Base-by-base conservation (phyloP, 768 basidiomycete genomes). In the Leccinum longicurvipes region DNA sequence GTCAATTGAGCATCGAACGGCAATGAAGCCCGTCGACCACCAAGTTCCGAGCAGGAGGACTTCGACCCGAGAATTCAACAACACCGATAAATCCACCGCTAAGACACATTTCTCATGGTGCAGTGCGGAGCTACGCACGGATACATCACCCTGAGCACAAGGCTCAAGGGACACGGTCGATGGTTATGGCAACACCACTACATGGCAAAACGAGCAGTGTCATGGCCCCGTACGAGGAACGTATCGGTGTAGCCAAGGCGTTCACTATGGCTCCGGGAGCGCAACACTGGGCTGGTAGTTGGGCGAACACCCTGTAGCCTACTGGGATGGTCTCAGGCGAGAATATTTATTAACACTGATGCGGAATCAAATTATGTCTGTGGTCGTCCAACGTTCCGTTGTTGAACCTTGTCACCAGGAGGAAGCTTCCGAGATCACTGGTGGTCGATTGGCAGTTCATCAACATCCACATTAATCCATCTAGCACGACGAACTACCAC, bases 151-250 rank as follows among this genome's bases (percentile, higher is more conserved):
- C 67, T 68, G 67, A 63, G 46, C 29, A 51, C 51, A 58, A 50
- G 54, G 46, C 51, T 6, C 46, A 31, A 46, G 47, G 49, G 44
- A 44, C 29, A 57, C 51, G 14, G 44, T 11, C 44, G 25, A 45
- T 23, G 23, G 44, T 15, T 24, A 45, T 45, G 55, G 48, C 50
- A 50, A 48, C 19, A 57, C 31, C 24, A 45, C 44, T 45, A 17
- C n/a, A n/a, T n/a, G n/a, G 44, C 24, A 54, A 31, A 66, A 63
- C 63, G 66, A 34, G 61, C 60, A 59, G 67, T 57, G 57, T 63
- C 55, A 57, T 57, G 61, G 39, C 62, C 54, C 64, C 58, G 54
- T 46, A 60, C 49, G 23, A 49, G 49, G 54, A 49, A 54, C n/a
- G n/a, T n/a, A n/a, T n/a, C n/a, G n/a, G n/a, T n/a, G n/a, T n/a